A percentile compares a stretch with the other conserved stretches of the same genome.
Evolutionary conservation across 1,139 yeast genomes (phyloP).

Genomic region (Suhomyces bribrorum): DNA sequence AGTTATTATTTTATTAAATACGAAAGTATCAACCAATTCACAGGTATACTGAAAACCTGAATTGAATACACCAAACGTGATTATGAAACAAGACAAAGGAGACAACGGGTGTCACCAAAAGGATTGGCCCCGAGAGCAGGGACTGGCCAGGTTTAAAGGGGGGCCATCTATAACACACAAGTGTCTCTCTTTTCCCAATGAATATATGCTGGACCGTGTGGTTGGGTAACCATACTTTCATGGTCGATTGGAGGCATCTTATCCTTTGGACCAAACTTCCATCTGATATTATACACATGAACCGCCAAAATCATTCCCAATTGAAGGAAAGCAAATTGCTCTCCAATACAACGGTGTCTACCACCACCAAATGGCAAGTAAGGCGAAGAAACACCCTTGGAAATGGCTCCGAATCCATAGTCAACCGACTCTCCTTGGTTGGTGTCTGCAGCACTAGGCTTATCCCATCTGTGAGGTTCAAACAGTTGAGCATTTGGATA

Average conservation of each 20-base stretch:
- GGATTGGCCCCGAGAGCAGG: too few species aligned
- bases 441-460: slow-evolving; percentile 14
- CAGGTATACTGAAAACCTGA: neutral
- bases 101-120: too few species aligned
- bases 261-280: slow-evolving; percentile 62
- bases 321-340: slow-evolving; percentile 95
- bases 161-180: slow-evolving; percentile 18
- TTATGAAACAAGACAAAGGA: neutral
- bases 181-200: slow-evolving; percentile 66
- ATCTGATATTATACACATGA: slow-evolving; percentile 72
- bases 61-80: neutral
- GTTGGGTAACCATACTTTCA: slow-evolving; percentile 92
- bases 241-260: slow-evolving; percentile 79
- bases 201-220: slow-evolving; percentile 74
- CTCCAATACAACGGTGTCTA: slow-evolving; percentile 99
- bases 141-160: too few species aligned
- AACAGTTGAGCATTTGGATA: slow-evolving; percentile 73
- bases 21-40: too few species aligned
- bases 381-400: slow-evolving; percentile 94
- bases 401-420: slow-evolving; percentile 93
- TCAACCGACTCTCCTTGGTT: slow-evolving; percentile 59
- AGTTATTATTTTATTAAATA: too few species aligned
- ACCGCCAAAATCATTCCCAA: slow-evolving; percentile 82
- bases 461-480: slow-evolving; percentile 90
- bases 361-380: slow-evolving; percentile 99